Base-by-base conservation (phyloP, 2,329 filamentous ascomycete genomes). In the Aureobasidium melanogenum region DNA sequence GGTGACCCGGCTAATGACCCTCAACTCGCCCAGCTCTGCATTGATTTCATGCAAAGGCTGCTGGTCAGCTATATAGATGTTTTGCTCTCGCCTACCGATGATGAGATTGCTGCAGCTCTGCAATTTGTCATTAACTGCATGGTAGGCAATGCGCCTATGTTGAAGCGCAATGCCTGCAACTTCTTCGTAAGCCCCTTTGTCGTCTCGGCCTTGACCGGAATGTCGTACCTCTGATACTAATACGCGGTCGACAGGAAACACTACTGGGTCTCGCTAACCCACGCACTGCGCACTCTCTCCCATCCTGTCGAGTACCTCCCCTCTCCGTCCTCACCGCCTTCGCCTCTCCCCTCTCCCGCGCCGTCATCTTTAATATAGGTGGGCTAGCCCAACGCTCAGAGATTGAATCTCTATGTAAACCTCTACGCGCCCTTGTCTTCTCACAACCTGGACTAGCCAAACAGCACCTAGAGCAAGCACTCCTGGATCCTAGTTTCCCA, bases 341-440 rank as follows among this genome's bases (percentile, higher is more conserved):
- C 8, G 86, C 87, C 0, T 85, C 85, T 0, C 71, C 81, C 19
- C 72, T 90, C n/a, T 75, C 81, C 5, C 77, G 80, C 61, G 80
- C 82, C 0, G 74, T 91, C 26, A 76, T 87, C 2, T 78, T 80
- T 62, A 88, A 89, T 62, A 80, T 91, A 38, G 83, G 84, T 6
- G 88, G 88, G 1, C 82, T 82, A 60, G 87, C 85, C 4, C 81
- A 84, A 1, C 82, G 88, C 41, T 89, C 85, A 66, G 88, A 92
- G 68, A 76, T 92, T 0, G 88, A 91, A 66, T 85, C 82, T 66
- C 74, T 91, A 6, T 82, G 82, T 60, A 87, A 89, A 62, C 88
- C 87, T 1, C 75, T 91, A 5, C 89, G 87, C 73, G 88, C 85
- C 69, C 76, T 91, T 19, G 63, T 73, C 17, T 63, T 67, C 7